Evolutionary conservation across 495 filamentous ascomycete species (phyloP).

Genomic region (Hyaloscypha variabilis): DNA sequence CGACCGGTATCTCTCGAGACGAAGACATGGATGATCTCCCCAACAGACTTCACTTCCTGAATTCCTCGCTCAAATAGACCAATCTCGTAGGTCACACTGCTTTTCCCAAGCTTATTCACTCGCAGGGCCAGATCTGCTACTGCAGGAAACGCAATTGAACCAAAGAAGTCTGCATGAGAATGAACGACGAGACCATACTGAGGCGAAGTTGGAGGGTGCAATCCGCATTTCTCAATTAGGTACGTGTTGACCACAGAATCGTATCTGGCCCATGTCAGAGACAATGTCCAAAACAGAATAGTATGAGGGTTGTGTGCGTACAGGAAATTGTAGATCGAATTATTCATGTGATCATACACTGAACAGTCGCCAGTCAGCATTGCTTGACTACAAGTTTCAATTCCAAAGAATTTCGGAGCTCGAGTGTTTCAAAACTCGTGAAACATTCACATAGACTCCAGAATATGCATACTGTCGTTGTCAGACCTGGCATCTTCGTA

Average conservation of each 20-base stretch:
- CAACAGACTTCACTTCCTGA: slow-evolving; percentile 81
- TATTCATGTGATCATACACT: slow-evolving; percentile 74
- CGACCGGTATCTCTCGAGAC: slow-evolving; percentile 73
- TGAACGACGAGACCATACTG: slow-evolving; percentile 84
- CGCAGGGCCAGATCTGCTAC: slow-evolving; percentile 79
- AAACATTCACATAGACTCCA: neutral
- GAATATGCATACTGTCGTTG: slow-evolving; percentile 64
- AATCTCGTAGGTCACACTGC: slow-evolving; percentile 91
- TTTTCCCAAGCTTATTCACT: slow-evolving; percentile 81
- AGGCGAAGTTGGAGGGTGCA: slow-evolving; percentile 67
- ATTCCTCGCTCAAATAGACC: slow-evolving; percentile 79
- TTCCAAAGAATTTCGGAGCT: too few relatives aligned
- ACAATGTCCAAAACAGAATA: neutral
- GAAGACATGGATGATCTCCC: slow-evolving; percentile 88
- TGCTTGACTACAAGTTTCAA: neutral
- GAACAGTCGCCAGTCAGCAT: neutral
- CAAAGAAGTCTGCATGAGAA: slow-evolving; percentile 83
- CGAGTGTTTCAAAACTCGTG: neutral
- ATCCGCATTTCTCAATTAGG: slow-evolving; percentile 76
- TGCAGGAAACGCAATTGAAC: slow-evolving; percentile 79
- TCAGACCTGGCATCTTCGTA: slow-evolving; percentile 63
- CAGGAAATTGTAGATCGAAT: slow-evolving; percentile 30
- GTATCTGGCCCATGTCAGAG: slow-evolving; percentile 42
- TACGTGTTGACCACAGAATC: slow-evolving; percentile 93
- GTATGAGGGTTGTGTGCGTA: slow-evolving; percentile 57